Evolutionary conservation across 352 stramenopile genomes (phyloP), one percentile per base, ranked within the genome.

Genomic region (Phytophthora pistaciae): DNA sequence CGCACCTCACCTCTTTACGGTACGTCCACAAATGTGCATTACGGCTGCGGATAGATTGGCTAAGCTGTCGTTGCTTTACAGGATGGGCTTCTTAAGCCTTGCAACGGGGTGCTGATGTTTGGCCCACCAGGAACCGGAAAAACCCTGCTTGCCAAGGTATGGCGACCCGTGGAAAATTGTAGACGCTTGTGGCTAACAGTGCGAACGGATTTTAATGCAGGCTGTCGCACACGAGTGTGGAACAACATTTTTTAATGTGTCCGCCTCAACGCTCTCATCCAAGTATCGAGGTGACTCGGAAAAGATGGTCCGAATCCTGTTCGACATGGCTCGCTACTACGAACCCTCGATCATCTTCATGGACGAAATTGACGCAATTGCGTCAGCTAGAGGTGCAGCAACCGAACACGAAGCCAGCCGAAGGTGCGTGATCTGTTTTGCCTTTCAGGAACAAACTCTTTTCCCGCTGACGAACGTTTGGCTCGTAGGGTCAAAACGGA

Each of bases 181-280:
- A 9, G 10, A 27, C 25, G 13, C 4, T 46, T 13, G 6, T 27
- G 6, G 3, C 20, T 52, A 56, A n/a, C 8, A n/a, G 23, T 38
- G 14, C 3, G 40, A 18, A 29, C n/a, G 25, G 16, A 8, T 56
- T 42, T 20, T 5, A 50, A 5, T 70, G 25, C 44, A 80, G 73
- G 93, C 93, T 2, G 92, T 99, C 13, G 97, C 97, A 3, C 96
- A 96, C 33, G 96, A 99, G 63, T 99, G 96, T 80, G 92, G 97
- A 54, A 97, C 97, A 8, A 99, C 97, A 3, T 99, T 99, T 80
- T 99, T 99, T 81, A 99, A 99, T 71, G 96, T 99, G 40, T 97
- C 86, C 33, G 88, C 91, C 29, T 98, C 92, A 5, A 97, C 87
- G 21, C 75, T 98, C 1, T 93, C 91, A 20, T 97, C 93, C 56